Evolutionary conservation across 257 asterid species (phyloP).

Genomic region (Nyctanthes arbortristis): DNA sequence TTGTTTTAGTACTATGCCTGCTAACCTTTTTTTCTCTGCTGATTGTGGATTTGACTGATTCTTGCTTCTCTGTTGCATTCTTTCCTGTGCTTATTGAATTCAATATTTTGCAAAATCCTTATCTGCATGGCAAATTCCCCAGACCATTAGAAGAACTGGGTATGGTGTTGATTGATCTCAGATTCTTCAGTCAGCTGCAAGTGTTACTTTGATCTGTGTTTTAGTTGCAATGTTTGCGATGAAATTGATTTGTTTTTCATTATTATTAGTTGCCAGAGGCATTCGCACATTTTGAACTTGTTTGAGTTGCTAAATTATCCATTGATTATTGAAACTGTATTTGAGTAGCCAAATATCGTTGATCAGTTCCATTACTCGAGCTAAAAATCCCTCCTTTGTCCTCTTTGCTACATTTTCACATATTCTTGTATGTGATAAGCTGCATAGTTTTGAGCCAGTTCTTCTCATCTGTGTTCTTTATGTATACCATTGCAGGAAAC

Average conservation of each 20-base stretch:
- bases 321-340: constrained; percentile 15
- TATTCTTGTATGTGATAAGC: constrained; percentile 14
- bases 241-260: neutral
- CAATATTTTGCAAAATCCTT: neutral
- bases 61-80: neutral
- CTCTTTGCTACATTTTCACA: constrained; percentile 12
- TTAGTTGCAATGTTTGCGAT: constrained; percentile 18
- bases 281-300: too few species aligned
- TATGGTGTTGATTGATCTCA: too few species aligned
- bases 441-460: neutral
- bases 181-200: constrained; percentile 7
- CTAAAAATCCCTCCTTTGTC: constrained; percentile 13
- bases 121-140: too few species aligned
- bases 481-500: constrained; percentile 40
- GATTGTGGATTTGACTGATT: neutral
- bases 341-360: constrained; percentile 21
- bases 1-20: neutral
- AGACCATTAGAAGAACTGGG: too few species aligned
- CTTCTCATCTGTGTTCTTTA: neutral
- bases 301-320: too few species aligned
- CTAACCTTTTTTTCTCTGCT: neutral
- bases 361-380: constrained; percentile 4
- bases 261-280: constrained; percentile 14
- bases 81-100: neutral
- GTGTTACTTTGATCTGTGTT: constrained; percentile 18